Base-by-base conservation (phyloP, 768 basidiomycete genomes). In the Lepiota subincarnata region DNA sequence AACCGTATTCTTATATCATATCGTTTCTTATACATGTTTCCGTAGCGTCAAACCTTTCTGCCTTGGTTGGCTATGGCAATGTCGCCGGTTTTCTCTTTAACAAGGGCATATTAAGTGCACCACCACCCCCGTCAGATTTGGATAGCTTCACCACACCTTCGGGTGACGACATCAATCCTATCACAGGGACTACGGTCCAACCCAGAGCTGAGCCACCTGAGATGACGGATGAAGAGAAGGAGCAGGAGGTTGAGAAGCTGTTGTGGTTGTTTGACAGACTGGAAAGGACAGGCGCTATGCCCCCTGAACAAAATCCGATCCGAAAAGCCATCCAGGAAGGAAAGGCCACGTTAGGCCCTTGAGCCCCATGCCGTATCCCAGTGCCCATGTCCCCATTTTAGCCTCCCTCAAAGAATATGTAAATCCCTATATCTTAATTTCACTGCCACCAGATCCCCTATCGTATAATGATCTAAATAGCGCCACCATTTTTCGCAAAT, bases 181-280 rank as follows among this genome's bases (percentile, higher is more conserved):
- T 92, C 64, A 96, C 94, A 1, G 93, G 92, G n/a, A 83, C 83
- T 11, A 78, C 75, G 5, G 70, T 77, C 34, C 68, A 70, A 50
- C 66, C 69, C 2, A 72, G 70, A 43, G 61, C 74, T 14, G 67
- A 66, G 5, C 43, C 64, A 7, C 74, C 71, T 3, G 71, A 82
- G 46, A 96, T 99, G 94, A 87, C 92, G 0, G 87, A 95, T 26
- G 94, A 95, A 65, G 96, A 99, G 76, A 97, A 96, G 68, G 92
- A 97, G 64, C 72, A 71, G 8, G 97, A 99, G 71, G 88, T 94
- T 50, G 95, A 98, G 74, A 86, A 86, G 63, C 73, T 99, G 38
- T 92, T 98, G 63, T 84, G 89, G 31, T 74, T 98, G 16, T 98
- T 99, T 63, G 91, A 97, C 58, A 76, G 95, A 43, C 73, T 98